phyloP scores from a whole-genome alignment of 345 rosid species.

The Limnanthes douglasii region DNA sequence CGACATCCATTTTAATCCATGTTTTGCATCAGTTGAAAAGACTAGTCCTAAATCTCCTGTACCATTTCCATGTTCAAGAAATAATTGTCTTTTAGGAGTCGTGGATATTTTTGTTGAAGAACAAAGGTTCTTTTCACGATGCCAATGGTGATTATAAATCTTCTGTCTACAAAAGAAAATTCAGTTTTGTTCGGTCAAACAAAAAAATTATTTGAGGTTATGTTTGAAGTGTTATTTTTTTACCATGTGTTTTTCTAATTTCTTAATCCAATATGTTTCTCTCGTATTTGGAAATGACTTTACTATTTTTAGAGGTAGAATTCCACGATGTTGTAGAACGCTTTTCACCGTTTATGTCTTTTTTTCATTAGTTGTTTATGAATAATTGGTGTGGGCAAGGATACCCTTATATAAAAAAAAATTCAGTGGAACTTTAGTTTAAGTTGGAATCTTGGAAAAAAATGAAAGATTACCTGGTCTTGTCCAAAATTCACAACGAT shows the following conservation, averaged over 20 bases:
- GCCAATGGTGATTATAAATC: constrained; percentile 72
- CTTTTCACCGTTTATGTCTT: constrained; percentile 12
- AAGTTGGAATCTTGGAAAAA: too few relatives aligned
- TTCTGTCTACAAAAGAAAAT: constrained; percentile 14
- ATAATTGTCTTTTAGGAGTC: constrained; percentile 60
- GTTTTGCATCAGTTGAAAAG: constrained; percentile 87
- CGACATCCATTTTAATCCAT: constrained; percentile 76
- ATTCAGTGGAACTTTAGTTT: constrained; percentile 9
- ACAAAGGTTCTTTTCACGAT: constrained; percentile 54
- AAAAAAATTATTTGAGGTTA: constrained; percentile 9
- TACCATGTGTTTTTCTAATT: constrained; percentile 19
- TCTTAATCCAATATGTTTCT: constrained; percentile 17
- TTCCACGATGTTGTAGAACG: constrained; percentile 14
- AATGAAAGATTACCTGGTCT: constrained; percentile 22
- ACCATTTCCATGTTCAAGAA: constrained; percentile 63
- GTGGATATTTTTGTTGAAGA: constrained; percentile 54
- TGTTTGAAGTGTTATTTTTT: constrained; percentile 8
- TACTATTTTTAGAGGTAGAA: constrained; percentile 10
- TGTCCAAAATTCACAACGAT: constrained; percentile 46
- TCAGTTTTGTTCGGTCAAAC: constrained; percentile 10
- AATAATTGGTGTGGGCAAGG: constrained; percentile 8
- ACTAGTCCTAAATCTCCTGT: constrained; percentile 84
- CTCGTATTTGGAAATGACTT: constrained; percentile 19
- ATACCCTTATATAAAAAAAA: constrained; percentile 19
- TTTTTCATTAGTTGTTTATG: constrained; percentile 12